Base-by-base conservation (phyloP, 2,329 filamentous ascomycete species). In the Madurella fahalii region DNA sequence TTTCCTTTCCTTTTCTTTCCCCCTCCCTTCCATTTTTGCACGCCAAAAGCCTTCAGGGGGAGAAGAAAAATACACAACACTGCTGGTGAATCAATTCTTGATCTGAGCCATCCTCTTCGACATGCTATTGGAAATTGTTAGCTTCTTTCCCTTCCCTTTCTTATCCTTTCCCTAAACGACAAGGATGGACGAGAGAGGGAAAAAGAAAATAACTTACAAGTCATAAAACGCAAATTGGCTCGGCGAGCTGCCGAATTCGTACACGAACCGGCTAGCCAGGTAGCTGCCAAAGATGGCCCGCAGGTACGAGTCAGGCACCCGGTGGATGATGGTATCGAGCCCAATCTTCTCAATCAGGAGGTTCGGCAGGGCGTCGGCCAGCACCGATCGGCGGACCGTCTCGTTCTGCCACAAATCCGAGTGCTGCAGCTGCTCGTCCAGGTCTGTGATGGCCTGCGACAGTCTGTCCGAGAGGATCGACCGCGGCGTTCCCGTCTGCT, bases 211-310 rank as follows among this genome's bases (percentile, higher is more conserved):
- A 57, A 87, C 88, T 84, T 77, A 92, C 89, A 97, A 99, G 70
- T 95, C 90, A 74, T 95, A 99, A 80, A 99, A 99, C 40, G 93
- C 91, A 76, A 99, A 97, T 67, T 96, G 93, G 76, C 87, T 94
- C 5, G 94, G 92, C 62, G 83, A 86, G 69, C 91, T 92, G 66
- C 94, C 94, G 70, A 93, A 94, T 71, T 95, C 85, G 72, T 99
- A 99, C 40, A 99, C 90, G 70, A 99, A 99, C 42, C 94, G 87
- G 67, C 89, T 95, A 47, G 94, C 93, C 63, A 99, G 79, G 74
- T 93, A 96, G 69, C 89, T 95, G 63, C 94, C 94, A 68, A 99
- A 99, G 70, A 99, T 97, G 61, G 92, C 87, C 62, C 91, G 84
- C 59, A 99, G 82, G 69, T 99, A 99, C 63, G 85, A 87, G 58